These are phyloP conservation scores for Colletotrichum endophyticum DNA, from an alignment of 2,329 filamentous ascomycete genomes.

Conservation along the genomic window DNA sequence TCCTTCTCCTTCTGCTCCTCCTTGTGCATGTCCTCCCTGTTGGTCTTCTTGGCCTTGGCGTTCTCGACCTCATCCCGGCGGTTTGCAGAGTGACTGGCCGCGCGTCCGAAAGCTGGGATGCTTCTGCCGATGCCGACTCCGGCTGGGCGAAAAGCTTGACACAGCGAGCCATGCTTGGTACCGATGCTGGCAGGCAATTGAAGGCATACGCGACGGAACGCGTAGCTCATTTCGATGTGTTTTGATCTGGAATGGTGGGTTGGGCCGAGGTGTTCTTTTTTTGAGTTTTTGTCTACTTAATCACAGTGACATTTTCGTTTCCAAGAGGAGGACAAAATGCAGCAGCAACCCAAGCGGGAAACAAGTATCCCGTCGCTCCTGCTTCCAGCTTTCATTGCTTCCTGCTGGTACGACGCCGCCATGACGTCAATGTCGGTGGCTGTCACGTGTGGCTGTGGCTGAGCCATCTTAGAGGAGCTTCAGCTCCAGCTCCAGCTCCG, in stretches of 20 bases:
- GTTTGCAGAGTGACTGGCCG: not conserved
- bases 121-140: constrained; percentile 10
- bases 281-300: not conserved
- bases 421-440: constrained; percentile 3
- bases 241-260: not conserved
- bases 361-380: not conserved
- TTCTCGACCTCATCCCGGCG: constrained; percentile 8
- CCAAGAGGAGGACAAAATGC: not conserved
- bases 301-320: not conserved
- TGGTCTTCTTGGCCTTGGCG: constrained; percentile 31
- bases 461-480: not conserved
- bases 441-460: not conserved
- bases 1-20: constrained; percentile 34
- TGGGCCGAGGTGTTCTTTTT: not conserved
- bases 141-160: constrained; percentile 19
- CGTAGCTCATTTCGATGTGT: constrained; percentile 22
- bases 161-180: constrained; percentile 3
- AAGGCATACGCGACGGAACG: constrained; percentile 23
- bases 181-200: constrained; percentile 16
- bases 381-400: not conserved
- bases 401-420: not conserved
- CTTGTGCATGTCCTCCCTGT: constrained; percentile 15
- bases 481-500: not conserved
- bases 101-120: not conserved
- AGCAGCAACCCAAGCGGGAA: not conserved